Base-by-base conservation (phyloP, 2,329 filamentous ascomycete species). In the Knoxdaviesia capensis region DNA sequence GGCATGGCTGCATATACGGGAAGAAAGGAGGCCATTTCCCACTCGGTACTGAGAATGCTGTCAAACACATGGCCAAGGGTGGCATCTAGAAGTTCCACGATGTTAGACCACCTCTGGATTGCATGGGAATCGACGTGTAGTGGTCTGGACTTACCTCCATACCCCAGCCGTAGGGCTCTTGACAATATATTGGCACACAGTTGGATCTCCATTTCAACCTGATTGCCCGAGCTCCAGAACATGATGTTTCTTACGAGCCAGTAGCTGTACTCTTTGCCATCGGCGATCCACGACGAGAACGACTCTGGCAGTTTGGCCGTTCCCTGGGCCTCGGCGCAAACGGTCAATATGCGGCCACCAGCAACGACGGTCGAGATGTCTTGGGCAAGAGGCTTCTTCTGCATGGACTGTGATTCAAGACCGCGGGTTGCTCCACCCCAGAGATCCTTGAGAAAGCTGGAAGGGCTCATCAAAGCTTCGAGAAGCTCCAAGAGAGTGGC, bases 201-300 rank as follows among this genome's bases (percentile, higher is more conserved):
- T 40, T 59, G 66, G 8, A 55, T 46, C 6, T 60, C 20, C 20
- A 20, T 20, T 20, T 20, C 20, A 20, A 20, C 20, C 20, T 20
- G 20, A 20, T 3, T 20, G 20, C 20, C 20, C 20, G 20, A 20
- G 20, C 20, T 20, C 62, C 58, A 77, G 30, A 48, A 53, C 31
- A 54, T 62, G 40, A 90, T 63, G 52, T 77, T 82, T 9, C 57
- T 58, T 2, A 76, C 80, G 35, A 94, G 57, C 86, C 86, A 94
- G 31, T 59, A 58, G 8, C 72, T 69, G 58, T 82, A 93, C 11
- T 66, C 55, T 30, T 62, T 63, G 4, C 79, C 78, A 47, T 77
- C 68, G 1, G 72, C 66, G 33, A 83, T 52, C 82, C 84, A 92
- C 3, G 38, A 38, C 8, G 32, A 30, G 1, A 35, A 35, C 4